A percentile compares a stretch with the other conserved stretches of the same genome.
phyloP scores from a whole-genome alignment of 2,329 filamentous ascomycete genomes.

The Fusarium papillatum region DNA sequence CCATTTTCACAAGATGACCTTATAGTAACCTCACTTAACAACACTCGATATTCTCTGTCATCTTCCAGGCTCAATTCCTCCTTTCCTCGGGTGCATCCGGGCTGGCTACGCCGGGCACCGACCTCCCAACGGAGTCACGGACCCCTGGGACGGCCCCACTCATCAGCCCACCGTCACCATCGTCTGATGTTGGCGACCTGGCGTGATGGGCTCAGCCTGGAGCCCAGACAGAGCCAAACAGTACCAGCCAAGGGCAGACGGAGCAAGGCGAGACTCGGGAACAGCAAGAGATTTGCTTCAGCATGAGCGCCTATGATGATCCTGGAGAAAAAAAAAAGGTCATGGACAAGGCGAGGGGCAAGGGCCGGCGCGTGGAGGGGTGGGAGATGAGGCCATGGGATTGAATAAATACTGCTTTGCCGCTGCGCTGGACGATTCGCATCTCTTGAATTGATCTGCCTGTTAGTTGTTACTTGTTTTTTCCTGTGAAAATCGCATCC shows the following conservation, averaged over 20 bases:
- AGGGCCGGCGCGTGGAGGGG: slow-evolving; percentile 13
- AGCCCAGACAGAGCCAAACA: slow-evolving; percentile 21
- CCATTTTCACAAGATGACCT: background rate
- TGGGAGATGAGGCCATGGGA: slow-evolving; percentile 17
- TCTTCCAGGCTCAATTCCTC: background rate
- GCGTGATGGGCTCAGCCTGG: slow-evolving; percentile 45
- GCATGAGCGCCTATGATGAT: slow-evolving; percentile 8
- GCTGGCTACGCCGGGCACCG: slow-evolving; percentile 32
- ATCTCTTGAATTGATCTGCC: slow-evolving; percentile 20
- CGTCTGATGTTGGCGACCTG: slow-evolving; percentile 45
- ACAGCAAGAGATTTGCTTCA: slow-evolving; percentile 11
- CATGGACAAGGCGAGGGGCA: slow-evolving; percentile 14
- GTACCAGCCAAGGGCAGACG: slow-evolving; percentile 18
- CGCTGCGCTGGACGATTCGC: slow-evolving; percentile 2
- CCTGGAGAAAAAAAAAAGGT: slow-evolving; percentile 1
- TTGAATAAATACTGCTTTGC: slow-evolving; percentile 42
- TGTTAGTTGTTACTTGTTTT: slow-evolving; percentile 1
- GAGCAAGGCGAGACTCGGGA: slow-evolving; percentile 46
- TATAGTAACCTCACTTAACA: background rate
- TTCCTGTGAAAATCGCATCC: slow-evolving; percentile 3
- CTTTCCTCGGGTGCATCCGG: slow-evolving; percentile 43
- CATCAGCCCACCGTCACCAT: slow-evolving; percentile 42
- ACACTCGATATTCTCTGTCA: background rate
- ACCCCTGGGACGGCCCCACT: slow-evolving; percentile 42
- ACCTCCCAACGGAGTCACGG: slow-evolving; percentile 33